A percentile compares a stretch with the other conserved stretches of the same genome.
phyloP scores from a whole-genome alignment of 1,284 basidiomycete genomes.

The Ganoderma multipileum region DNA sequence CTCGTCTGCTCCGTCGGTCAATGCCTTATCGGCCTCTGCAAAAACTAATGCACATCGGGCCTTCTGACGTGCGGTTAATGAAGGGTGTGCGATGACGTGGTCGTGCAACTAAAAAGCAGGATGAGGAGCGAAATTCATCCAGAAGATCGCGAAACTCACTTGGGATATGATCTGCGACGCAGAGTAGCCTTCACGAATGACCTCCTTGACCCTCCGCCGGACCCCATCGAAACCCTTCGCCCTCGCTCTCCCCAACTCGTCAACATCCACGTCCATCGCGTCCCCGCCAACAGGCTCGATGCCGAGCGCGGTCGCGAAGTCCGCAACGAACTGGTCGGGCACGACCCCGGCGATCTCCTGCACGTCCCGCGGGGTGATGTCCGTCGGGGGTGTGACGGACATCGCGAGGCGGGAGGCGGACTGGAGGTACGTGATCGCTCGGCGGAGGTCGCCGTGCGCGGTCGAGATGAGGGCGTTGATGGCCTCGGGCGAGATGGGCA shows the following conservation, averaged over 20 bases:
- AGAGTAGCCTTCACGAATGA: constrained; percentile 92
- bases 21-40: constrained; percentile 95
- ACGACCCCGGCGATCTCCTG: constrained; percentile 99
- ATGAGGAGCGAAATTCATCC: constrained; percentile 9
- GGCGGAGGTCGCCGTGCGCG: constrained; percentile 93
- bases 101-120: constrained; percentile 80
- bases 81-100: constrained; percentile 83
- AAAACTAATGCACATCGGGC: constrained; percentile 84
- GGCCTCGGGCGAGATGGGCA: constrained; percentile 59
- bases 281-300: constrained; percentile 61
- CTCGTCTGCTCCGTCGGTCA: constrained; percentile 98
- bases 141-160: constrained; percentile 51
- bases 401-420: constrained; percentile 89
- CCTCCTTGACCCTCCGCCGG: constrained; percentile 72
- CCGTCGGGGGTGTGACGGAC: constrained; percentile 71
- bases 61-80: constrained; percentile 84
- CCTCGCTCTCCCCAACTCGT: constrained; percentile 44
- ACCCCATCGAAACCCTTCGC: constrained; percentile 73
- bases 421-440: constrained; percentile 98
- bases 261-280: constrained; percentile 60
- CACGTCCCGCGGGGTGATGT: constrained; percentile 79
- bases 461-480: constrained; percentile 79
- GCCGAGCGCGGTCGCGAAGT: constrained; percentile 79
- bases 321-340: constrained; percentile 75
- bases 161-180: constrained; percentile 91